Base-by-base conservation (phyloP, 2,329 filamentous ascomycete species). In the Aspergillus sp. region DNA sequence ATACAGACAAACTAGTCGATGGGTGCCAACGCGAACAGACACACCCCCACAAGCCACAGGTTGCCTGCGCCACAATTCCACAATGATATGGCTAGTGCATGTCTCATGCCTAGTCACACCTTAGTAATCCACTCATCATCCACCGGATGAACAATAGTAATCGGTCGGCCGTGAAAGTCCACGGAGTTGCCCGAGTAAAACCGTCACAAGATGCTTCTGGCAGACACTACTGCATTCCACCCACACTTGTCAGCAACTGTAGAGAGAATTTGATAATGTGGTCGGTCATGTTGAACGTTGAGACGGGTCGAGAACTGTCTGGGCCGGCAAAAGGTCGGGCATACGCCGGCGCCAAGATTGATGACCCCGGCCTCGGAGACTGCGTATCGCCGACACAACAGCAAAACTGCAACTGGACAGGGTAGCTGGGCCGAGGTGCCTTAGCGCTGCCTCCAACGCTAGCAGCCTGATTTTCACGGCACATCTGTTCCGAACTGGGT, bases 201-300 rank as follows among this genome's bases (percentile, higher is more conserved):
- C 28, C 17, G 36, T 43, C 58, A 48, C 47, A 25, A 36, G 45
- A 21, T 15, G 4, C n/a, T 49, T 61, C 59, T 54, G 54, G 60
- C 47, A 59, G 17, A 41, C 32, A 47, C 60, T 50, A 60, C 19
- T 45, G 49, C 54, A 56, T 64, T 62, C 60, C 48, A 55, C 12
- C 53, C 5, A 45, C n/a, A 15, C 21, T 12, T 8, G 23, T 45
- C 41, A 45, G 53, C 47, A 45, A 45, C 7, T 55, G 12, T 13
- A 36, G 12, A 36, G 32, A 36, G 12, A 36, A 36, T 36, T 15
- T 55, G 28, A 55, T 55, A 55, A 55, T 55, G 23, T 10, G n/a
- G 28, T 45, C 41, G 19, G 41, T 45, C 41, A 45, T 47, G 53
- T 17, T 23, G 25, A 55, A 30, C 23, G 41, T 25, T 30, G 15